A percentile compares a stretch with the other conserved stretches of the same genome.
Conservation (phyloP, 2,329 filamentous ascomycete genomes). For the Shiraia bambusicola region DNA sequence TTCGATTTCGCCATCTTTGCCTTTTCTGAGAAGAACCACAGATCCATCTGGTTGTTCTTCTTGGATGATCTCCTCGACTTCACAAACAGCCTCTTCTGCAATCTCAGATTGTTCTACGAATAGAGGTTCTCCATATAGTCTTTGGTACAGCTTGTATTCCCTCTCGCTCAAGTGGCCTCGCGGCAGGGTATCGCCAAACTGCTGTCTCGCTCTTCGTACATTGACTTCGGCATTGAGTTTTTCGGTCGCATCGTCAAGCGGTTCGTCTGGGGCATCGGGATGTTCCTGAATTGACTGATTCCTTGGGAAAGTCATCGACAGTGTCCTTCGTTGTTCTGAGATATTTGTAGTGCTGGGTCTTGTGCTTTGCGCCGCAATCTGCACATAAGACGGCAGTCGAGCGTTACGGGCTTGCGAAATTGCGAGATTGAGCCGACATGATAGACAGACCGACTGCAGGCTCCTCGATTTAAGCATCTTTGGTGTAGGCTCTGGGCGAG, state of each 20-base stretch:
- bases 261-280: neutral
- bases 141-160: conserved; percentile 74
- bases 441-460: conserved; percentile 33
- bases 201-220: conserved; percentile 70
- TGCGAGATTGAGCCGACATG: conserved; percentile 36
- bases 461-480: conserved; percentile 37
- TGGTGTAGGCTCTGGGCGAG: conserved; percentile 6
- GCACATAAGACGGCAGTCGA: conserved; percentile 19
- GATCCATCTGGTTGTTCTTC: conserved; percentile 34
- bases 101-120: conserved; percentile 63
- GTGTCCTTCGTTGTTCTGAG: conserved; percentile 22
- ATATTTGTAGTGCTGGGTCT: conserved; percentile 13
- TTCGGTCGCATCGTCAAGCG: conserved; percentile 18
- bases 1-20: conserved; percentile 60
- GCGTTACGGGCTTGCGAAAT: conserved; percentile 29
- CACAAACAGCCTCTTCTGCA: conserved; percentile 45
- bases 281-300: conserved; percentile 15
- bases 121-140: conserved; percentile 74
- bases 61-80: conserved; percentile 49
- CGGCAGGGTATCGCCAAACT: conserved; percentile 76
- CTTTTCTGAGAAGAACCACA: conserved; percentile 54
- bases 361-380: conserved; percentile 11
- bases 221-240: conserved; percentile 57
- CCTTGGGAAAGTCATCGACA: conserved; percentile 21
- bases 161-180: conserved; percentile 67